phyloP scores from a whole-genome alignment of 208 protist genomes.

The Leishmania martiniquensis region DNA sequence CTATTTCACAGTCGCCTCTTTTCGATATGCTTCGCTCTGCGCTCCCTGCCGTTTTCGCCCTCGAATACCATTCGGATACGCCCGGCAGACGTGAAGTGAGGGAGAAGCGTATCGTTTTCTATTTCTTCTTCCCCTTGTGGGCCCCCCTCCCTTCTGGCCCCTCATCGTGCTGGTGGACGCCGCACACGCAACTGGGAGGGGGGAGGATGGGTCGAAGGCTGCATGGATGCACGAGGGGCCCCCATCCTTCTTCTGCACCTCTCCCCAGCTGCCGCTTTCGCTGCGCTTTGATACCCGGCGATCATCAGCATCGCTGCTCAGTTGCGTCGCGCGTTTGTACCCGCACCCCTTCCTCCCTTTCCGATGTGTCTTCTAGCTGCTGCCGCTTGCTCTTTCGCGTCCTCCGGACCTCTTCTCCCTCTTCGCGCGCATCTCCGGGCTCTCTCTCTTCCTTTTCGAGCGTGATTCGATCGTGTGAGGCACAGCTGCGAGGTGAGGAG shows the following conservation, averaged over 20 bases:
- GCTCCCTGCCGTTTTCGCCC: not conserved
- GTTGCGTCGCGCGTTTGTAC: not conserved
- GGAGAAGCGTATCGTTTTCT: not conserved
- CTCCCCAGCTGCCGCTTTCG: not conserved
- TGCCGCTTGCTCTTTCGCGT: not conserved
- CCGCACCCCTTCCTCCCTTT: not conserved
- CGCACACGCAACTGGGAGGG: not conserved
- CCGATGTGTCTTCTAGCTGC: not conserved
- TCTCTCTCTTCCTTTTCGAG: not conserved
- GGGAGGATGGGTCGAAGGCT: not conserved
- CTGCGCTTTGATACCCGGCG: not conserved
- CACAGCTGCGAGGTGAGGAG: not conserved
- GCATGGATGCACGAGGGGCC: not conserved
- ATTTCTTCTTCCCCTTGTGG: too few species aligned
- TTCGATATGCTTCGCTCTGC: not conserved
- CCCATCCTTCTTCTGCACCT: not conserved
- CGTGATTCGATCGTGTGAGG: not conserved
- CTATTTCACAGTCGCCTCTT: not conserved
- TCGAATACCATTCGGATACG: not conserved
- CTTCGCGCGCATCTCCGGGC: not conserved
- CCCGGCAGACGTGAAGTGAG: not conserved
- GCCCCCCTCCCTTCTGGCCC: not conserved
- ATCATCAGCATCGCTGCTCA: not conserved
- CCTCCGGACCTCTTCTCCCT: not conserved
- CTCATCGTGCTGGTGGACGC: not conserved